Evolutionary conservation across 2,329 filamentous ascomycete genomes (phyloP).

Genomic region (Ophiocordyceps sinensis): DNA sequence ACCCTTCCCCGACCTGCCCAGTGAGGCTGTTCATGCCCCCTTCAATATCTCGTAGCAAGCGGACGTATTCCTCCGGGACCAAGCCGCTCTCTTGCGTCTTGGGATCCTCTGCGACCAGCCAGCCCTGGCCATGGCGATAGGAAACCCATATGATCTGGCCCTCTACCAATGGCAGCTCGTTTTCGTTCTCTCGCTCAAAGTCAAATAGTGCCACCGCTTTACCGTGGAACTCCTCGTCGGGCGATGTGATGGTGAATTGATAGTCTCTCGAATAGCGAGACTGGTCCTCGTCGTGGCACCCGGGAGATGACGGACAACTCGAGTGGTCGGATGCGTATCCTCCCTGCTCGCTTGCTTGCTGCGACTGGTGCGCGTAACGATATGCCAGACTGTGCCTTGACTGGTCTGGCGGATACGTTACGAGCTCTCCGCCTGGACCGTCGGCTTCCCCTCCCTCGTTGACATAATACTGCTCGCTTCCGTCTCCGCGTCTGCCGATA

Average conservation of each 20-base stretch:
- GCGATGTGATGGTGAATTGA: conserved; percentile 86
- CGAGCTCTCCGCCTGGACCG: conserved; percentile 64
- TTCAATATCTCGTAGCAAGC: conserved; percentile 82
- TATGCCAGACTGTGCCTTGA: conserved; percentile 39
- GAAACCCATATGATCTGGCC: conserved; percentile 95
- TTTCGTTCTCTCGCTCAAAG: conserved; percentile 90
- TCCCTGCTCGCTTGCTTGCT: conserved; percentile 33
- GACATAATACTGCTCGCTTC: conserved; percentile 61
- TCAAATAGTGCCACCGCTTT: conserved; percentile 93
- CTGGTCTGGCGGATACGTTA: conserved; percentile 60
- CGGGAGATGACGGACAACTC: conserved; percentile 43
- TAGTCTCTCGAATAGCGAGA: conserved; percentile 82
- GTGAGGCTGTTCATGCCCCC: conserved; percentile 67
- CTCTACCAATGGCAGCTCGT: conserved; percentile 82
- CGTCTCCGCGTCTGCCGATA: conserved; percentile 52
- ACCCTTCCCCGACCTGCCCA: conserved; percentile 40
- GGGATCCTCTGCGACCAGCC: conserved; percentile 92
- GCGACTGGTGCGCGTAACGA: conserved; percentile 27
- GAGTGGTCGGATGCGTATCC: conserved; percentile 45
- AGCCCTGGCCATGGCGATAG: conserved; percentile 90
- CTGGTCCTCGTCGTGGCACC: conserved; percentile 47
- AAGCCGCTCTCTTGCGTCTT: conserved; percentile 88
- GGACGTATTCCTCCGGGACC: conserved; percentile 92
- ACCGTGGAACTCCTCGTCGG: conserved; percentile 95
- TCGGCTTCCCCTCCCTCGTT: conserved; percentile 55